Conservation (phyloP, 2,329 filamentous ascomycete species). For the Knufia petricola region DNA sequence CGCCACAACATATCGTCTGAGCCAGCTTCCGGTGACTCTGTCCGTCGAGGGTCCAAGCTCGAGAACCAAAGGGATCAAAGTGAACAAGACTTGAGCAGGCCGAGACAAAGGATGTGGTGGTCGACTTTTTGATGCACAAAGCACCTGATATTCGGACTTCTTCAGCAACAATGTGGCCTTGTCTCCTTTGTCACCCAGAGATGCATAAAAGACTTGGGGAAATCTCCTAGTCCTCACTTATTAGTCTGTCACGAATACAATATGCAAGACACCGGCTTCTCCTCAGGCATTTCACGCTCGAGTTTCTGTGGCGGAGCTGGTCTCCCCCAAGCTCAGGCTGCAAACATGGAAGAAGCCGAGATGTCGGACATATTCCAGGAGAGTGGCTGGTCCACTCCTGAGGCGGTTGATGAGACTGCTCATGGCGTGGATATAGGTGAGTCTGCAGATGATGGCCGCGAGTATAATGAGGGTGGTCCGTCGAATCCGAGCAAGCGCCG, state of each 20-base stretch:
- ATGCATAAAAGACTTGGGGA: no score
- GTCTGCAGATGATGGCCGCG: neutral
- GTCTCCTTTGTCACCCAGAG: no score
- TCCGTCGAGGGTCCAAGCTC: neutral
- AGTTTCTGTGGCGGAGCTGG: no score
- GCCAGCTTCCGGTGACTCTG: neutral
- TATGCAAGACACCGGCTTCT: no score
- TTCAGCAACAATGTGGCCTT: no score
- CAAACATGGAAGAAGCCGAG: no score
- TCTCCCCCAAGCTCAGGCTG: no score
- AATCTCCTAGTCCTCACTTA: no score
- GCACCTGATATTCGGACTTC: neutral
- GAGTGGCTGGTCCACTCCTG: neutral
- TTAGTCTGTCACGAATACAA: no score
- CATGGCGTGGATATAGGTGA: neutral
- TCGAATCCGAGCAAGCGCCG: neutral
- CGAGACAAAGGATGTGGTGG: neutral
- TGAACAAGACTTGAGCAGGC: neutral
- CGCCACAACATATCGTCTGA: neutral
- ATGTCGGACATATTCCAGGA: no score
- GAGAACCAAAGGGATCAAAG: neutral
- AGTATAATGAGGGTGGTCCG: neutral
- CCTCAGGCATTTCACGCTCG: no score
- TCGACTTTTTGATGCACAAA: neutral
- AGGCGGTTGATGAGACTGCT: neutral